Evolutionary conservation across 345 rosid species (phyloP).

Genomic region (Brassica juncea): DNA sequence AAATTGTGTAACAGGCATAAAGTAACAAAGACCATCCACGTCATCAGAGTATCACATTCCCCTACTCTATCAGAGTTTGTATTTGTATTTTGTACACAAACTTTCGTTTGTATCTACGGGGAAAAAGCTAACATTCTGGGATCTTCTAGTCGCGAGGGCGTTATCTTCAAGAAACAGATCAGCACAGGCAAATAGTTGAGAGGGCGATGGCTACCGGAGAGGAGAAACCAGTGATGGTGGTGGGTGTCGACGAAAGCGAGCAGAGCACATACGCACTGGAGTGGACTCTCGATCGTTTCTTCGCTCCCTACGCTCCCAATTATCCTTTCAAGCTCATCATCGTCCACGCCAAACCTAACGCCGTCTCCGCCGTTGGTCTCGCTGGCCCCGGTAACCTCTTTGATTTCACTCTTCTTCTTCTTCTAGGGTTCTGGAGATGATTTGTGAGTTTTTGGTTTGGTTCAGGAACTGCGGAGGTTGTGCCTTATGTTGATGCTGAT

Average conservation of each 20-base stretch:
- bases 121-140: neutral
- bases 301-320: conserved; percentile 54
- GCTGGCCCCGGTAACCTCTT: conserved; percentile 71
- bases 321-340: conserved; percentile 71
- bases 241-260: conserved; percentile 70
- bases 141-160: neutral
- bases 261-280: conserved; percentile 75
- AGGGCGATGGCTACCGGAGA: conserved; percentile 43
- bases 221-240: conserved; percentile 58
- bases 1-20: neutral
- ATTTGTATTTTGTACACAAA: neutral
- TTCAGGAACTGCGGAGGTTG: conserved; percentile 72
- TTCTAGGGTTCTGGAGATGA: neutral
- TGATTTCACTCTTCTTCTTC: neutral
- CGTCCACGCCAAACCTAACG: conserved; percentile 76
- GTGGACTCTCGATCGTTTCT: conserved; percentile 86
- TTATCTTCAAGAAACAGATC: neutral
- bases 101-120: neutral
- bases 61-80: neutral
- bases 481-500: conserved; percentile 71
- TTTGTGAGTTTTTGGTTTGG: neutral
- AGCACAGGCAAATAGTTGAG: neutral
- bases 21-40: conserved; percentile 15
- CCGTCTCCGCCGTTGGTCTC: conserved; percentile 60
- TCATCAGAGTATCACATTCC: conserved; percentile 23